phyloP scores from a whole-genome alignment of 495 filamentous ascomycete genomes.

The Trichoderma erinaceum region DNA sequence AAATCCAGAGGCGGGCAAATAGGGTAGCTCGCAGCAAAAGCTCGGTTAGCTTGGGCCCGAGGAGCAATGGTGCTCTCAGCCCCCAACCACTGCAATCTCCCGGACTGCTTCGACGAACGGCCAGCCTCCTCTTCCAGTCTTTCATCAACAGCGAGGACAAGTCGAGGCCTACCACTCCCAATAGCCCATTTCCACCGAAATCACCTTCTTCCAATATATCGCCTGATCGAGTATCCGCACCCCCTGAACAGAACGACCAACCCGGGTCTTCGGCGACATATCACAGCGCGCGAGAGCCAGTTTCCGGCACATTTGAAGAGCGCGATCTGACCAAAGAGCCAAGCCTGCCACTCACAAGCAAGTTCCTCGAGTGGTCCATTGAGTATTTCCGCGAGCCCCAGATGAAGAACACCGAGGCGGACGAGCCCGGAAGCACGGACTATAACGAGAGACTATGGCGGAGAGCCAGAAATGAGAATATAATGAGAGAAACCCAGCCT shows the following conservation, averaged over 20 bases:
- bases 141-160: conserved; percentile 48
- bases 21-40: conserved; percentile 44
- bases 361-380: conserved; percentile 90
- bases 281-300: conserved; percentile 67
- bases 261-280: conserved; percentile 62
- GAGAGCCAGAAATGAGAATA: conserved; percentile 84
- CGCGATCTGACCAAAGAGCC: conserved; percentile 51
- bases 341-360: conserved; percentile 66
- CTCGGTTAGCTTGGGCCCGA: conserved; percentile 34
- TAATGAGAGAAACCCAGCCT: conserved; percentile 84
- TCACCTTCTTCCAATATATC: conserved; percentile 31
- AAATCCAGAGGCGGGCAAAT: conserved; percentile 58
- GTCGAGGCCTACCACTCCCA: conserved; percentile 23
- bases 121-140: conserved; percentile 48
- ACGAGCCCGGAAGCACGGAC: conserved; percentile 94
- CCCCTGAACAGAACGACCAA: conserved; percentile 75
- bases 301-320: conserved; percentile 63
- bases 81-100: conserved; percentile 39
- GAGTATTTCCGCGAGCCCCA: conserved; percentile 99
- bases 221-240: conserved; percentile 55
- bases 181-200: conserved; percentile 40
- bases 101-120: conserved; percentile 46
- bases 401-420: conserved; percentile 92
- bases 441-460: conserved; percentile 96
- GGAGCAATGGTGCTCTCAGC: conserved; percentile 34